Evolutionary conservation across 1,284 basidiomycete genomes (phyloP).

Genomic region (Trametes sp.): DNA sequence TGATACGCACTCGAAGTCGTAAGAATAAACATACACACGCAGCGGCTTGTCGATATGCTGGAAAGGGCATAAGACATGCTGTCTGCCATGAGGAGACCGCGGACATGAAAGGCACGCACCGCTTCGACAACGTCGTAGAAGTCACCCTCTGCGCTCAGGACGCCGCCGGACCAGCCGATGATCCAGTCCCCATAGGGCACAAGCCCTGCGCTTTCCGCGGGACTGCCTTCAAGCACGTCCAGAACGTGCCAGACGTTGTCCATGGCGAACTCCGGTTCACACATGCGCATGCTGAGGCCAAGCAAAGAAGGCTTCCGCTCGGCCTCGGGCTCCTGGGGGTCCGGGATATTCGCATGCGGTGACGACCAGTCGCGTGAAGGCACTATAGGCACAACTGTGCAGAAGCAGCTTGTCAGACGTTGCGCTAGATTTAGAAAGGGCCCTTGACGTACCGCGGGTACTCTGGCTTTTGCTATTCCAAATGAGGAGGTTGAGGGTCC

Average conservation of each 20-base stretch:
- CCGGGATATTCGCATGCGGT: slow-evolving; percentile 44
- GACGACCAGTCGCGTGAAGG: slow-evolving; percentile 89
- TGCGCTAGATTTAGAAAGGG: background rate
- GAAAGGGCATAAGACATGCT: slow-evolving; percentile 12
- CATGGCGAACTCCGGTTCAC: slow-evolving; percentile 84
- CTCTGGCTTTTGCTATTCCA: slow-evolving; percentile 92
- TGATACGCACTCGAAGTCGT: slow-evolving; percentile 91
- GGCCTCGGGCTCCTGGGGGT: slow-evolving; percentile 47
- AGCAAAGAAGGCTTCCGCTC: slow-evolving; percentile 80
- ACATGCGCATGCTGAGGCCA: slow-evolving; percentile 92
- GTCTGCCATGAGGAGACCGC: slow-evolving; percentile 13
- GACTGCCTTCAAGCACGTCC: slow-evolving; percentile 95
- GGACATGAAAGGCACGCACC: slow-evolving; percentile 53
- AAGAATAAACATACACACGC: slow-evolving; percentile 94
- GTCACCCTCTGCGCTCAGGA: slow-evolving; percentile 91
- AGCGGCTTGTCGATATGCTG: slow-evolving; percentile 94
- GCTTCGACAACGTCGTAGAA: slow-evolving; percentile 97
- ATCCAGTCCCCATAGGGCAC: slow-evolving; percentile 92
- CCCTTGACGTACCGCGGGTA: slow-evolving; percentile 73
- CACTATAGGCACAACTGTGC: slow-evolving; percentile 80
- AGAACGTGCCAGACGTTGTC: slow-evolving; percentile 99
- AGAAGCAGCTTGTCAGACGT: background rate
- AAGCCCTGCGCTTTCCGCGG: slow-evolving; percentile 89
- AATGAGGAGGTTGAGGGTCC: slow-evolving; percentile 78
- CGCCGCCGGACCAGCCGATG: slow-evolving; percentile 95